Conservation (phyloP, 2,329 filamentous ascomycete species). For the Penicillium sp. region DNA sequence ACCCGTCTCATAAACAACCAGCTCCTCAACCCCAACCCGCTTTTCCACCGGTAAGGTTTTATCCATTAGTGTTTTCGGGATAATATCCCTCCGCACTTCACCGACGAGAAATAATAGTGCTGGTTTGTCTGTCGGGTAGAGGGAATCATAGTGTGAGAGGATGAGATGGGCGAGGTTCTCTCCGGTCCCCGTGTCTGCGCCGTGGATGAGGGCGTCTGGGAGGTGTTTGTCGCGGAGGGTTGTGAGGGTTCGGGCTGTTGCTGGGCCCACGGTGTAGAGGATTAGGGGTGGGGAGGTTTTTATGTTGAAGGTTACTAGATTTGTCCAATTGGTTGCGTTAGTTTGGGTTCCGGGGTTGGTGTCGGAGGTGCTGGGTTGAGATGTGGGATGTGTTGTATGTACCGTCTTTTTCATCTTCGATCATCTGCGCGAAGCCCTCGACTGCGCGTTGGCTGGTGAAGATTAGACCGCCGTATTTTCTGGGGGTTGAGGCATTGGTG, state of each 20-base stretch:
- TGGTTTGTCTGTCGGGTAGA: conserved; percentile 37
- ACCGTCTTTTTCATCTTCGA: conserved; percentile 33
- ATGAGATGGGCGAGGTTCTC: conserved; percentile 77
- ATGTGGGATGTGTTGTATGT: conserved; percentile 12
- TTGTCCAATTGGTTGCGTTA: neutral
- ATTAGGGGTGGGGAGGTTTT: conserved; percentile 28
- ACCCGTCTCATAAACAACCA: conserved; percentile 82
- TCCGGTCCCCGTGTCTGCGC: conserved; percentile 80
- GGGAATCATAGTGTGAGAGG: conserved; percentile 67
- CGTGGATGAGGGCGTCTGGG: conserved; percentile 64
- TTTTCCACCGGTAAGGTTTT: conserved; percentile 45
- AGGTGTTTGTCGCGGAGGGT: conserved; percentile 45
- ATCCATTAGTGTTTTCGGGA: conserved; percentile 75
- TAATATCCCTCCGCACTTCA: conserved; percentile 84
- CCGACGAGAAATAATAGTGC: conserved; percentile 84
- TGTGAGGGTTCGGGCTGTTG: conserved; percentile 64
- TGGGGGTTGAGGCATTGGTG: neutral
- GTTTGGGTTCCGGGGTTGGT: neutral
- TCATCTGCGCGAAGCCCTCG: conserved; percentile 44
- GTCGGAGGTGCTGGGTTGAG: neutral
- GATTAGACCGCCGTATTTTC: conserved; percentile 49
- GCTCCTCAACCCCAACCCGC: conserved; percentile 69
- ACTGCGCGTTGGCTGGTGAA: conserved; percentile 53
- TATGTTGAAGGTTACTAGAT: conserved; percentile 8
- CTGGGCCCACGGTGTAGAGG: conserved; percentile 52